Percentiles rank a stretch among this genome's conserved stretches.
These are phyloP conservation scores for Aspergillus hiratsukae DNA, from an alignment of 2,329 filamentous ascomycete genomes.

Conservation along the genomic window DNA sequence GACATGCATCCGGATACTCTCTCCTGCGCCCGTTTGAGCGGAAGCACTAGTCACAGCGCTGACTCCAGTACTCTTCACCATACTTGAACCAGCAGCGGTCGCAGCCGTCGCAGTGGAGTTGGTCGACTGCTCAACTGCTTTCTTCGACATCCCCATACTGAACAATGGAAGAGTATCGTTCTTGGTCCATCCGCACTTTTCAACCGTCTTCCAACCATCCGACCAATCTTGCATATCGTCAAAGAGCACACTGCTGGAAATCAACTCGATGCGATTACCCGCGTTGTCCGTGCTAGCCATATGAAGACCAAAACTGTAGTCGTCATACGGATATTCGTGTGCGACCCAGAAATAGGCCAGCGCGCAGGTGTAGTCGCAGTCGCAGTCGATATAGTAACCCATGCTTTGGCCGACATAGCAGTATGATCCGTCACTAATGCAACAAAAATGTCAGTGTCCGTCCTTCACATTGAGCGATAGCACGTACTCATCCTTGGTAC, in stretches of 20 bases:
- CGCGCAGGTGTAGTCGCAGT: slow-evolving; percentile 7
- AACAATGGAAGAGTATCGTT: not conserved
- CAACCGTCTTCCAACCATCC: not conserved
- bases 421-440: not conserved
- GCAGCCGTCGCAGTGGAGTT: not conserved
- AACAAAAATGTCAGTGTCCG: not conserved
- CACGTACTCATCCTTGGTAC: slow-evolving; percentile 9
- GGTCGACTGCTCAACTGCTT: not conserved
- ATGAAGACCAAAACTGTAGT: slow-evolving; percentile 4
- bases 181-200: not conserved
- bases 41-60: too few species aligned
- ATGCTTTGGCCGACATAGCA: slow-evolving; percentile 3
- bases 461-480: not conserved
- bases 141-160: not conserved
- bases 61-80: too few species aligned
- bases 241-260: not conserved
- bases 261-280: not conserved
- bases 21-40: too few species aligned
- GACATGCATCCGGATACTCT: too few species aligned
- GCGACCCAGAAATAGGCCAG: slow-evolving; percentile 7
- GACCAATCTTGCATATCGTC: not conserved
- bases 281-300: not conserved
- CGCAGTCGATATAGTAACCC: not conserved
- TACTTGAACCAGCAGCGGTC: too few species aligned
- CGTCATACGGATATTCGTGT: slow-evolving; percentile 9